Base-by-base conservation (phyloP, 2,329 filamentous ascomycete species). In the Alternaria brassicae region DNA sequence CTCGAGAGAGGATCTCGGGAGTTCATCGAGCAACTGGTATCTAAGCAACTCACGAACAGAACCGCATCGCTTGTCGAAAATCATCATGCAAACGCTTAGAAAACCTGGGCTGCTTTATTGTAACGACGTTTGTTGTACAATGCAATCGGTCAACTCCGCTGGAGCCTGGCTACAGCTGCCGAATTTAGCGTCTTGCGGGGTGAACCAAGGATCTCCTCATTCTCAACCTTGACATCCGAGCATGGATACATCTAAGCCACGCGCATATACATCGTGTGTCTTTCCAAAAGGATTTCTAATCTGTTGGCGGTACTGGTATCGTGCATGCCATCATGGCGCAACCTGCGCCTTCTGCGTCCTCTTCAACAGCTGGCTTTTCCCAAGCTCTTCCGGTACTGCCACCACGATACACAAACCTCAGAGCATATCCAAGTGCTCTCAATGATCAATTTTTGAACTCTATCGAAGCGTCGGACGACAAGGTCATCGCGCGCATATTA, bases 321-420 rank as follows among this genome's bases (percentile, higher is more conserved):
- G 2, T 12, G 32, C 25, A 19, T 40, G 34, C 77, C 77, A 61
- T 72, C 2, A 70, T 67, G 65, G 42, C 57, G 25, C 51, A 56
- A 25, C 40, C 55, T 40, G 50, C 28, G 15, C 45, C 50, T 8
- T 27, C 23, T 8, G 52, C 70, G 10, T 72, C 72, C 2, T 74
- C 72, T 2, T 72, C 72, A 3, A 73, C 72, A 2, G 23, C 62
- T 2, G 72, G 73, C 34, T 75, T 77, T 65, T 75, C 76, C 53
- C 74, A 76, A 58, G 58, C 60, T 3, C 59, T 71, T 1, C 72
- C 72, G 3, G 42, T 56, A 2, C 49, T 74, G 17, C 69, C 69
- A 30, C 72, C 71, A 2, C 70, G 72, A 40, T 75, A 65, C 41
- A 73, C 71, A 6, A 58, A 49, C 12, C 42, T 58, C 1, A 52